Conservation (phyloP, 108 stramenopile species). For the Aureococcus anophagefferens region DNA sequence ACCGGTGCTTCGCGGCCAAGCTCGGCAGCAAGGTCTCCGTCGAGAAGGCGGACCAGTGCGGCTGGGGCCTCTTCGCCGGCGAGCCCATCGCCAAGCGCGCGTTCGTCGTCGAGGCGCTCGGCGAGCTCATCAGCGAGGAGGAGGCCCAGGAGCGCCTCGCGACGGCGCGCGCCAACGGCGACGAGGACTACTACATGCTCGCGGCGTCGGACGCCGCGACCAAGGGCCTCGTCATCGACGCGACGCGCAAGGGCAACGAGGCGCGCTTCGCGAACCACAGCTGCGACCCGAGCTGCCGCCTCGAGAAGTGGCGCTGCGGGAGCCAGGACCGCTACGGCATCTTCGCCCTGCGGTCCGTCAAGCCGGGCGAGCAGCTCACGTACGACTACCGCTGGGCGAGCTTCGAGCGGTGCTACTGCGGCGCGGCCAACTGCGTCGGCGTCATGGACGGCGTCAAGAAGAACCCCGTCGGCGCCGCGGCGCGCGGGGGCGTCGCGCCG, state of each 20-base stretch:
- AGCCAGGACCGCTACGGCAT: slow-evolving; percentile 70
- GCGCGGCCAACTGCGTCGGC: neutral
- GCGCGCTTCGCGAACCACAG: slow-evolving; percentile 96
- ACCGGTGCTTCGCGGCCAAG: neutral
- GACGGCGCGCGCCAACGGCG: neutral
- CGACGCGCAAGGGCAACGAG: slow-evolving; percentile 71
- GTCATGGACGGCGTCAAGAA: neutral
- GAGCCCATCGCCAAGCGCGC: slow-evolving; percentile 49
- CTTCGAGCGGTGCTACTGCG: slow-evolving; percentile 27
- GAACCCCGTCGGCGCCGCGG: too few relatives aligned
- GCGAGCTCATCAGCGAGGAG: slow-evolving; percentile 56
- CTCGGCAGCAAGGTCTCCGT: slow-evolving; percentile 7
- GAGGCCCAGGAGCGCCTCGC: slow-evolving; percentile 53
- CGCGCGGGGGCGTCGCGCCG: too few relatives aligned
- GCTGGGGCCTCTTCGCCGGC: slow-evolving; percentile 50
- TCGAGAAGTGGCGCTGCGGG: slow-evolving; percentile 80
- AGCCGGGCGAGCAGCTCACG: slow-evolving; percentile 77
- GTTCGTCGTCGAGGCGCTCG: slow-evolving; percentile 70
- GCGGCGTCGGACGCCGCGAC: too few relatives aligned
- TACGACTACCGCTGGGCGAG: slow-evolving; percentile 91
- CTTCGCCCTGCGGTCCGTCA: slow-evolving; percentile 66
- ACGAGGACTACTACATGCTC: slow-evolving; percentile 72
- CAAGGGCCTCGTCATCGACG: slow-evolving; percentile 74
- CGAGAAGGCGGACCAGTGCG: slow-evolving; percentile 63
- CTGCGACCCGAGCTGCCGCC: slow-evolving; percentile 86